Evolutionary conservation across 192 early-diverging fungal species (phyloP), one percentile per base, ranked within the genome.

Genomic region (Backusella parvicylindrica): DNA sequence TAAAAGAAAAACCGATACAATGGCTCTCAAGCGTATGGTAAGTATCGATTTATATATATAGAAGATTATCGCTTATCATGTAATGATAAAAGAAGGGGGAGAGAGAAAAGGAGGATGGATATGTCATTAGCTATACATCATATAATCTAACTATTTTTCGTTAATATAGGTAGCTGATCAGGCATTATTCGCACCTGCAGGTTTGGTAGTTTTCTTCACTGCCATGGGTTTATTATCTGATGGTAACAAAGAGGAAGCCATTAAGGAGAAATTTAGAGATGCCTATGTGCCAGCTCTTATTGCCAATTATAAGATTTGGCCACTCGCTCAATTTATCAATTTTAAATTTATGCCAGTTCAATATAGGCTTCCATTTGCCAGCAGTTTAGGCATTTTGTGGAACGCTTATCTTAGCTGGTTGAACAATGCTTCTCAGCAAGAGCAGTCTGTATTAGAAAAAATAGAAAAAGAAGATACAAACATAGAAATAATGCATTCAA

Each of bases 301-400:
- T 23, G 88, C 91, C 0, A 94, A 94, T 60, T 94, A 94, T 73
- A 84, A 83, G 11, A 81, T 93, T 7, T 94, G 92, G 92, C 92
- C 92, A 21, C 75, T 84, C 2, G 92, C 92, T 12, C 92, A 94
- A 79, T 75, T 84, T 5, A 74, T 94, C 9, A 94, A 94, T 77
- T 92, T 94, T 77, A 85, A 85, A 49, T 89, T 91, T 77, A 80
- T 92, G 60, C 92, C 92, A 1, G 78, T 90, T 36, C 74, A 83
- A 13, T 91, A 87, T 64, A 81, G 91, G 13, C 80, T 94, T 23
- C 92, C 92, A 13, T 91, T 94, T 78, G 87, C 89, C 35, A 92
- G 92, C 72, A 80, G 84, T 5, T 81, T 92, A 31, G 90, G 91
- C 40, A 86, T 94, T n/a, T 84, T 91, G 18, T 94, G 92, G 92